phyloP scores from a whole-genome alignment of 768 basidiomycete genomes.

The Pleurotus sapidus region DNA sequence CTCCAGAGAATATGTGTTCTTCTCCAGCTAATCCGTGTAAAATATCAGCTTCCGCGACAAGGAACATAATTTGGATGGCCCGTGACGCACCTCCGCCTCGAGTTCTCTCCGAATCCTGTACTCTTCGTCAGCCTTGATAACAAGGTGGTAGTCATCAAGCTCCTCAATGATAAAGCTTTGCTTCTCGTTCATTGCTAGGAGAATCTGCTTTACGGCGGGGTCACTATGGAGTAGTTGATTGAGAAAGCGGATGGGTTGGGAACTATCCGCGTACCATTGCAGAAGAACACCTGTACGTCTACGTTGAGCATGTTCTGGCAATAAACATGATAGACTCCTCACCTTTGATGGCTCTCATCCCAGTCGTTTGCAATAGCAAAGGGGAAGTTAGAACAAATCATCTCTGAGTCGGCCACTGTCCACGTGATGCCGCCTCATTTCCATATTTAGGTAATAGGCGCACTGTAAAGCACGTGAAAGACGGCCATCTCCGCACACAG shows the following conservation, averaged over 20 bases:
- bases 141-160: constrained; percentile 77
- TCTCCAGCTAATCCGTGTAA: constrained; percentile 57
- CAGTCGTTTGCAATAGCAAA: background rate
- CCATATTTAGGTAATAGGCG: too few relatives aligned
- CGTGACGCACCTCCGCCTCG: constrained; percentile 73
- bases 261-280: constrained; percentile 49
- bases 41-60: background rate
- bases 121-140: constrained; percentile 82
- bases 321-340: constrained; percentile 9
- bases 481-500: background rate
- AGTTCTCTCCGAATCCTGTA: constrained; percentile 69
- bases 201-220: constrained; percentile 86
- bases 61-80: background rate
- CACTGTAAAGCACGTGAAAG: too few relatives aligned
- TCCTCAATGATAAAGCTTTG: constrained; percentile 84
- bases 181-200: constrained; percentile 70
- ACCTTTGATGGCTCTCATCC: constrained; percentile 69
- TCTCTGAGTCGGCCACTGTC: too few relatives aligned
- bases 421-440: too few relatives aligned
- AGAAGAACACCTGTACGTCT: constrained; percentile 52
- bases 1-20: constrained; percentile 81
- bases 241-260: background rate
- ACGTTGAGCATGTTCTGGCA: background rate
- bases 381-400: too few relatives aligned
- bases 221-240: constrained; percentile 45